phyloP scores from a whole-genome alignment of 441 rosid species.

The Raphanus hybrid region DNA sequence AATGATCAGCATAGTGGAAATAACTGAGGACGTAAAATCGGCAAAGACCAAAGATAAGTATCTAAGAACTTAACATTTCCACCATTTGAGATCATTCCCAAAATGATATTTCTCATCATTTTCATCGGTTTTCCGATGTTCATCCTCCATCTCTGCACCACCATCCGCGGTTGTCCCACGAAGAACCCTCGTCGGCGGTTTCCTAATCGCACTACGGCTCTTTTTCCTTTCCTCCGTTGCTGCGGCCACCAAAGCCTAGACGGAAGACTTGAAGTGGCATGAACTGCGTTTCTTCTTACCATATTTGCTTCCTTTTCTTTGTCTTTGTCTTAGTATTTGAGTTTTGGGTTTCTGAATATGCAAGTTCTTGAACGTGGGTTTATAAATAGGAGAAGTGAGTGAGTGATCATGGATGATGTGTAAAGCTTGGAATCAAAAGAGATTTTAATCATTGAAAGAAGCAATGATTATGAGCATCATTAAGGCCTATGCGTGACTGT shows the following conservation, averaged over 20 bases:
- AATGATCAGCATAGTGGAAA: conserved; percentile 71
- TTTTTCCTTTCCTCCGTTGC: conserved; percentile 54
- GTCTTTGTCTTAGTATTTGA: background rate
- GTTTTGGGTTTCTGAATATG: background rate
- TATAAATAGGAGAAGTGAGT: conserved; percentile 30
- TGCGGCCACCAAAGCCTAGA: conserved; percentile 49
- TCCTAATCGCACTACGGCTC: conserved; percentile 63
- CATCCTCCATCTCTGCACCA: conserved; percentile 67
- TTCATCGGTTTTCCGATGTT: conserved; percentile 55
- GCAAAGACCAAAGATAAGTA: conserved; percentile 58
- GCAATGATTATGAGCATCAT: conserved; percentile 59
- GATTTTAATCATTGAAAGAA: conserved; percentile 58
- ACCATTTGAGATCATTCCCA: conserved; percentile 54
- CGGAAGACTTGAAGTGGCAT: conserved; percentile 48
- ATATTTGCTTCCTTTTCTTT: conserved; percentile 19
- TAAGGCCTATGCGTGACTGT: conserved; percentile 30
- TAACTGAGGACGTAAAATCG: conserved; percentile 71
- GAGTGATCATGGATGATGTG: conserved; percentile 30
- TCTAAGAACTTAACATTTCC: conserved; percentile 41
- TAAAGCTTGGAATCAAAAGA: conserved; percentile 45
- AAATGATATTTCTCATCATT: conserved; percentile 60
- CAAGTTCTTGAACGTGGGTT: conserved; percentile 16
- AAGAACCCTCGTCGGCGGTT: conserved; percentile 69
- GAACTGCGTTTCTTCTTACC: conserved; percentile 51
- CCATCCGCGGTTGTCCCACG: conserved; percentile 51